Evolutionary conservation across 2,329 filamentous ascomycete genomes (phyloP).

Genomic region (Fusarium virguliforme): DNA sequence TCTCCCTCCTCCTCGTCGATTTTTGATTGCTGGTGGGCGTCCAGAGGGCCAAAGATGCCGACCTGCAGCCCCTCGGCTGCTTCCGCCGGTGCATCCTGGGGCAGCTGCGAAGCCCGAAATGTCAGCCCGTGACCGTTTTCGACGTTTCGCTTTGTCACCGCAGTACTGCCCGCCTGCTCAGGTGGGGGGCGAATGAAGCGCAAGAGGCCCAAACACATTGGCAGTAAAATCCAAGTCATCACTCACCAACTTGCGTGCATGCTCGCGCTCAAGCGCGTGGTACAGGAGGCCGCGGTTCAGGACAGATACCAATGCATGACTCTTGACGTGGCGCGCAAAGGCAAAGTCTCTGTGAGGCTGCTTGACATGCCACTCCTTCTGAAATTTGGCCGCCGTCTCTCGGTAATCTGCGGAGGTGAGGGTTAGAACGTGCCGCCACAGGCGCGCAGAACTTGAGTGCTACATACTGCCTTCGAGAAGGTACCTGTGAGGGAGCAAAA

Average conservation of each 20-base stretch:
- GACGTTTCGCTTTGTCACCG: slow-evolving; percentile 38
- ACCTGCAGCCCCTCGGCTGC: slow-evolving; percentile 64
- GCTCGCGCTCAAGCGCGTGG: slow-evolving; percentile 72
- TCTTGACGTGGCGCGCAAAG: slow-evolving; percentile 77
- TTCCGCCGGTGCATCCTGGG: slow-evolving; percentile 65
- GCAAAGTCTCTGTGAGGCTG: slow-evolving; percentile 75
- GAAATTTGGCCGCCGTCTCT: slow-evolving; percentile 77
- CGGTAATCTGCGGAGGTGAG: slow-evolving; percentile 70
- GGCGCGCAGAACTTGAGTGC: slow-evolving; percentile 45
- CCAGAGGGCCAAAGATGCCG: slow-evolving; percentile 73
- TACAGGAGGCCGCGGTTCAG: slow-evolving; percentile 77
- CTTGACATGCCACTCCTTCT: slow-evolving; percentile 77
- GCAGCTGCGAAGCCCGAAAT: slow-evolving; percentile 61
- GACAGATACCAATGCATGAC: slow-evolving; percentile 74
- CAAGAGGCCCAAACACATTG: slow-evolving; percentile 26
- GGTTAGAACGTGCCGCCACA: slow-evolving; percentile 47
- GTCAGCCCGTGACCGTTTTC: slow-evolving; percentile 49
- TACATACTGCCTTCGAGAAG: slow-evolving; percentile 75
- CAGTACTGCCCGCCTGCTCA: slow-evolving; percentile 32
- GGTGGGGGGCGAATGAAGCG: slow-evolving; percentile 30
- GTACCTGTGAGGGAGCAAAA: slow-evolving; percentile 62
- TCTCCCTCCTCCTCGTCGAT: slow-evolving; percentile 57
- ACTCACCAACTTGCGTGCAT: slow-evolving; percentile 67
- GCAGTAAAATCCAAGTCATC: slow-evolving; percentile 17
- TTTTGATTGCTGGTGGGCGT: slow-evolving; percentile 62